Evolutionary conservation across 2,329 filamentous ascomycete species (phyloP), one percentile per base, ranked within the genome.

Genomic region (Pyrenophora teres): DNA sequence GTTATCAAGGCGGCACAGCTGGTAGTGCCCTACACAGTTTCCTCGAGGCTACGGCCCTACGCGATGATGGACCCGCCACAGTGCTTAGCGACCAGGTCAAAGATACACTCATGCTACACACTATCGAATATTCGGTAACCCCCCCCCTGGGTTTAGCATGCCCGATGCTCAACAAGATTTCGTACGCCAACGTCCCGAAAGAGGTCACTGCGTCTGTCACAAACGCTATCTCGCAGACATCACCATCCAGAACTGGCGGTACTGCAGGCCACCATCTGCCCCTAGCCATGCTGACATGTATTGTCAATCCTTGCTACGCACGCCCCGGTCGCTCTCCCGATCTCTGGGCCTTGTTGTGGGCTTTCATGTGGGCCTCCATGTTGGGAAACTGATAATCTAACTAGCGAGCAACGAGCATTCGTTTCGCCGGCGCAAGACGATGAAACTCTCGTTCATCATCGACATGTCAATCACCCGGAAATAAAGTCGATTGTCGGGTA

Each of bases 81-180:
- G 38, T 32, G 32, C 37, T 32, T 41, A 54, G 40, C 40, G 43
- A 55, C 43, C 18, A 48, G 52, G 35, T 21, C 40, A 35, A 40
- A 49, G 37, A 56, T 52, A 52, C 44, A 56, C 49, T 45, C 37
- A 46, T 48, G 52, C 40, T 49, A 44, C 52, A 42, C 44, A 48
- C 45, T 52, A 56, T 56, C 40, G 52, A 56, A 48, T 41, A 18
- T 32, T 48, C 37, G 43, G 48, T 43, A 43, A 15, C 15, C 15
- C 33, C 33, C 33, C 44, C 51, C 46, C 51, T 54, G 43, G 43
- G 51, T 51, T 42, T 51, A 46, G 47, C 51, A 54, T 31, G 41
- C 39, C 41, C 38, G 47, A 51, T 33, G 44, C 44, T 45, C 52
- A 52, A 49, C 49, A 52, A 52, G 49, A 52, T 12, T 33, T 19